A percentile compares a stretch with the other conserved stretches of the same genome.
phyloP scores from a whole-genome alignment of 805 yeast genomes.

The Blastobotrys muscicola region DNA sequence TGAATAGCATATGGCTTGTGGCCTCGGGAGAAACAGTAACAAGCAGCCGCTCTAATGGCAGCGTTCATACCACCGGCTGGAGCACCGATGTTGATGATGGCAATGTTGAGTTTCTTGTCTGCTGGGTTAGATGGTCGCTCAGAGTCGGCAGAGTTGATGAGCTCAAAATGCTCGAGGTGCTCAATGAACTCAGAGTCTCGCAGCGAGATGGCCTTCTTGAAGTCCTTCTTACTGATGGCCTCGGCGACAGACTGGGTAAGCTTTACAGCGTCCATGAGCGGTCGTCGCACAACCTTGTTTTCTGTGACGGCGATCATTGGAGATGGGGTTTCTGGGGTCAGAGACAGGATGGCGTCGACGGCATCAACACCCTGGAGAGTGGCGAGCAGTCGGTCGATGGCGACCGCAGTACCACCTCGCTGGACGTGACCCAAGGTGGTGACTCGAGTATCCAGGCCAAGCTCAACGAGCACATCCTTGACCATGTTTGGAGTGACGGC shows the following conservation, averaged over 20 bases:
- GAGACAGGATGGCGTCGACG: slow-evolving; percentile 79
- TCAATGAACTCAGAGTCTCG: slow-evolving; percentile 87
- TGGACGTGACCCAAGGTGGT: slow-evolving; percentile 97
- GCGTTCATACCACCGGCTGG: slow-evolving; percentile 96
- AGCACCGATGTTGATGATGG: slow-evolving; percentile 89
- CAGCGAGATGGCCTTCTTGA: slow-evolving; percentile 75
- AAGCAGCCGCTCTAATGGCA: slow-evolving; percentile 83
- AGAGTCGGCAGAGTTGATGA: slow-evolving; percentile 60
- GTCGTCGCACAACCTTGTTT: slow-evolving; percentile 75
- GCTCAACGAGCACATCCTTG: slow-evolving; percentile 66
- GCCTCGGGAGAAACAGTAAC: slow-evolving; percentile 81
- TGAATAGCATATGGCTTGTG: slow-evolving; percentile 85
- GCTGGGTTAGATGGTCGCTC: slow-evolving; percentile 50
- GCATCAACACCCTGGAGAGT: slow-evolving; percentile 98
- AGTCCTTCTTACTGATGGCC: slow-evolving; percentile 72
- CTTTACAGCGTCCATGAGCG: slow-evolving; percentile 82
- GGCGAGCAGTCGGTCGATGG: slow-evolving; percentile 83
- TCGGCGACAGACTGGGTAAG: slow-evolving; percentile 83
- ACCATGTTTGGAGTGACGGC: slow-evolving; percentile 79
- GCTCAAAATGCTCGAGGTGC: slow-evolving; percentile 60
- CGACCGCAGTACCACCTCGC: slow-evolving; percentile 98
- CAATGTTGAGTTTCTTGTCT: slow-evolving; percentile 59
- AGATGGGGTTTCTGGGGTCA: slow-evolving; percentile 85
- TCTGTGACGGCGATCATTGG: slow-evolving; percentile 89
- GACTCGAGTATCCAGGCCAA: slow-evolving; percentile 89